Base-by-base conservation (phyloP, 2,329 filamentous ascomycete genomes). In the Teratosphaeriaceae sp. region DNA sequence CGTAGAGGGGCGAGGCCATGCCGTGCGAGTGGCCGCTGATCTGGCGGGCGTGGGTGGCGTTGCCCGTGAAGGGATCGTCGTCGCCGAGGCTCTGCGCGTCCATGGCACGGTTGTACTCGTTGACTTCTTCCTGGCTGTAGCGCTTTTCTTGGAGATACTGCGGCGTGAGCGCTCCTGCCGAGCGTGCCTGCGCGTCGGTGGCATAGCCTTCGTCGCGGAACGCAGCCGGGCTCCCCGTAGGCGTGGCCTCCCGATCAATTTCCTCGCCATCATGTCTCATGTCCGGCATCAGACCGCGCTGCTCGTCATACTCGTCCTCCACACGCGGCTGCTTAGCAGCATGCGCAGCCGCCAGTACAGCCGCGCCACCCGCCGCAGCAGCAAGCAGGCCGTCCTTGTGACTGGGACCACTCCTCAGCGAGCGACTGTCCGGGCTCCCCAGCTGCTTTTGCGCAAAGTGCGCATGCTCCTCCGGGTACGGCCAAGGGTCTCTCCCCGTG, bases 1-100 rank as follows among this genome's bases (percentile, higher is more conserved):
- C 92, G 58, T 95, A 97, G 16, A 97, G 73, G 2, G 90, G 89
- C 22, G 88, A 92, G 3, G 74, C 76, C 77, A 96, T 88, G 35
- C 89, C 90, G 58, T 96, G 88, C 6, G 90, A 96, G 69, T 95
- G 84, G 38, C 87, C 89, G 60, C 88, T 94, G 36, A 89, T 71
- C 55, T 92, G 81, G 38, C 86, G 80, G 22, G 47, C 59, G 51
- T 82, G 79, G 34, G 69, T 67, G 44, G 71, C 62, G 35, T 75
- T 65, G 20, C 69, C 66, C 9, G 40, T 39, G 59, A 88, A 88
- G 1, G 82, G 79, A 61, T 92, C 85, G 18, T 75, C 74, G 9
- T 58, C 65, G 43, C 60, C 51, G 8, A 51, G 33, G 26, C 52
- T 51, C 23, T 58, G 56, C 23, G 52, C 68, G 27, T 79, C 78